Base-by-base conservation (phyloP, 306 rosid species). In the Castanospermum australe region DNA sequence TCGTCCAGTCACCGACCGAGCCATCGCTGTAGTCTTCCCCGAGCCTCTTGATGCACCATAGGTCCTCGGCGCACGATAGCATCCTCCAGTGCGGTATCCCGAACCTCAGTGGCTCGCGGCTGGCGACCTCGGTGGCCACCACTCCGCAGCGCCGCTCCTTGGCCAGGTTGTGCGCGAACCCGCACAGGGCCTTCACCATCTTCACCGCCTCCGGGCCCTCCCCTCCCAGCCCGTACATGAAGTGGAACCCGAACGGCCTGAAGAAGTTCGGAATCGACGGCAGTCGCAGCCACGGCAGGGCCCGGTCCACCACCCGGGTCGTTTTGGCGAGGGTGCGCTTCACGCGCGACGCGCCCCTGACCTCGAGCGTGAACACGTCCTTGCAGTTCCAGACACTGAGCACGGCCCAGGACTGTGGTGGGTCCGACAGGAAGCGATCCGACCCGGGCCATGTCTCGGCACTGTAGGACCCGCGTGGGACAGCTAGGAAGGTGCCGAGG, bases 1-100 rank as follows among this genome's bases (percentile, higher is more conserved):
- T 95, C 3, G 99, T 90, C 99, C 99, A 93, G 82, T 95, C 99
- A 81, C 98, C 99, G 20, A 95, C 89, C 0, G 98, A 82, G 42
- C 98, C 98, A 41, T 95, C 99, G 45, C 99, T 90, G 67, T 93
- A 93, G 82, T 93, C 99, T 44, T 94, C 99, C 0, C 89, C 91
- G 0, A 95, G 86, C 59, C 98, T 82, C 75, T 90, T 93, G 21
- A 95, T 90, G 82, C 98, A 95, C 98, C 98, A 95, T 28, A 89
- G 51, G 35, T 95, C 99, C 79, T 92, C 98, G 7, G 84, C 94
- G 61, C 92, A 92, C 0, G 99, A 95, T 18, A 95, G 85, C 77
- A 71, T 84, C 80, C 89, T 93, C 99, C 99, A 95, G 76, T 95
- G 93, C 0, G 98, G 99, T 0, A 95, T 83, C 0, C 85, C 97